Conservation (phyloP, 257 asterid genomes). For the Sherardia arvensis region DNA sequence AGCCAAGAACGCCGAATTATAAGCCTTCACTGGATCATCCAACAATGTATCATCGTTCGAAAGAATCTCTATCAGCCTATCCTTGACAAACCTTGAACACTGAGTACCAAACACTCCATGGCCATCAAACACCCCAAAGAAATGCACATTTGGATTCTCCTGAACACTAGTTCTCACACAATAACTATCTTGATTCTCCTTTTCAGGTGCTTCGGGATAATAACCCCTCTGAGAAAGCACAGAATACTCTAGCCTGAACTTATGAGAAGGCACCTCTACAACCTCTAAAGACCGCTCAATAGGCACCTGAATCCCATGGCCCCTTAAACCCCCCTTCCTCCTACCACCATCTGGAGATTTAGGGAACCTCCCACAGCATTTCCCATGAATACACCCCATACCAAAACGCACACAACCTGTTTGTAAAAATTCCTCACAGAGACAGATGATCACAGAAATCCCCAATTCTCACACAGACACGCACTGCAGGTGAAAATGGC, state of each 20-base stretch:
- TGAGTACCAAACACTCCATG: conserved; percentile 76
- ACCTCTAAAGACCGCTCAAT: conserved; percentile 39
- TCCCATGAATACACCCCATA: conserved; percentile 91
- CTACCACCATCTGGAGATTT: conserved; percentile 47
- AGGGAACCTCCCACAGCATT: conserved; percentile 61
- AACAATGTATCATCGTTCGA: conserved; percentile 47
- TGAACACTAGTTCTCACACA: conserved; percentile 54
- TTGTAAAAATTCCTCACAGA: conserved; percentile 32
- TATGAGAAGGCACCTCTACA: conserved; percentile 77
- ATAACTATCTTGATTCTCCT: conserved; percentile 83
- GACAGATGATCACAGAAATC: conserved; percentile 11
- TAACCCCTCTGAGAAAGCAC: conserved; percentile 66
- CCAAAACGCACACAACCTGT: conserved; percentile 31
- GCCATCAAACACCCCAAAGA: conserved; percentile 97
- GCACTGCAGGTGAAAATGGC: conserved; percentile 12
- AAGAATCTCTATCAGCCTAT: conserved; percentile 63
- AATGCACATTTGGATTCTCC: conserved; percentile 82
- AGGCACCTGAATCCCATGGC: conserved; percentile 29
- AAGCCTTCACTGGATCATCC: conserved; percentile 82
- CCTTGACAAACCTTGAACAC: conserved; percentile 66
- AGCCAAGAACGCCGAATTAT: conserved; percentile 50
- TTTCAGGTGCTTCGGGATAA: conserved; percentile 84
- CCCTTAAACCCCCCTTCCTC: conserved; percentile 37
- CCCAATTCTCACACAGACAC: conserved; percentile 8
- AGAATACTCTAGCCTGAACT: conserved; percentile 54